Base-by-base conservation (phyloP, 139 green algal genomes). In the Mesostigma viride region DNA sequence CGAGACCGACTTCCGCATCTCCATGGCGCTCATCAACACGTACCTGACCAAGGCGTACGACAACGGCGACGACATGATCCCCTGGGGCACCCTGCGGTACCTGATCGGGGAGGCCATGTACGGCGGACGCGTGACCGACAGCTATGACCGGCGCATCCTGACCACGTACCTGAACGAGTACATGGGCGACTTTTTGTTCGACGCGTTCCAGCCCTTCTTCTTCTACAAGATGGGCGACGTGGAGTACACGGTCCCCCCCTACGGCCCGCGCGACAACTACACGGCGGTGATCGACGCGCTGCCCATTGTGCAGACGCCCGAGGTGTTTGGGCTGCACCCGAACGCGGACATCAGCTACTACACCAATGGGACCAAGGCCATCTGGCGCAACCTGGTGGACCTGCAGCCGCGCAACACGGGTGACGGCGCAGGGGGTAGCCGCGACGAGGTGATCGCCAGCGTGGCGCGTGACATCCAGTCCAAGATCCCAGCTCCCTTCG, bases 311-410 rank as follows among this genome's bases (percentile, higher is more conserved):
- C 88, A 91, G 65, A 86, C 73, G 14, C 82, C 77, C 24, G 81
- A 90, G 74, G 81, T 90, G 35, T 92, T 95, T 72, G 88, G 88
- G 1, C 76, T 95, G 58, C 84, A 93, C 58, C 68, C 79, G 58
- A 93, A 92, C 67, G 88, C 88, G n/a, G 87, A 95, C 81, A 91
- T 95, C 69, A 76, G 64, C 17, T 92, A 92, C 76, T 91, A 91
- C 82, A 93, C 85, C 32, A 77, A 79, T 35, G 78, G 81, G 34
- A 90, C 88, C 20, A 89, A 88, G 71, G 61, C 65, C 34, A 76
- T 93, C 40, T 93, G 87, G 88, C 36, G 64, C 20, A 80, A 90
- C 57, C 75, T 95, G 34, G 62, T 95, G 28, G 80, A 89, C 64
- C 71, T 95, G 61, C 84, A 93, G 70, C 84, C 88, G 3, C 64